Base-by-base conservation (phyloP, 306 rosid species). In the Acacia melanoxylon region DNA sequence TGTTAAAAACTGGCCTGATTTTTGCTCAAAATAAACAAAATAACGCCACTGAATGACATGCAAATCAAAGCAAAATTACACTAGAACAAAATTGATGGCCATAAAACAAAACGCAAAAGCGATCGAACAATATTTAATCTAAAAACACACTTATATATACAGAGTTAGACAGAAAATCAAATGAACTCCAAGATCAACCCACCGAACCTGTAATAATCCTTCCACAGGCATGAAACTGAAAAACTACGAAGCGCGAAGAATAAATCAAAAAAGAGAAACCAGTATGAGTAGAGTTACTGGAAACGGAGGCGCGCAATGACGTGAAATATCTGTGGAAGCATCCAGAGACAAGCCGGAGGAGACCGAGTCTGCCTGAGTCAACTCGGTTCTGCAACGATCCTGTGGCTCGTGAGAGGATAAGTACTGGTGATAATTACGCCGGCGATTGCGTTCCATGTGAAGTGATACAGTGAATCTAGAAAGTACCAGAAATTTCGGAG, bases 281-380 rank as follows among this genome's bases (percentile, higher is more conserved):
- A 15, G 76, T 7, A 46, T 44, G 25, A 72, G 16, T 16, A 49
- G 29, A 51, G 22, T 29, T 51, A 74, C 77, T 19, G 65, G 65
- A 84, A 76, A 54, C 61, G 86, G 89, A 59, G 52, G 15, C 1
- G 66, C 68, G 49, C 35, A 12, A 27, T 54, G 68, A 33, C 61
- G 78, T n/a, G 51, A 56, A 65, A 33, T 10, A 31, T 51, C 65
- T 17, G 40, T 20, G 45, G 4, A 31, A 11, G 24, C 9, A 48
- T 74, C 65, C 63, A 5, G 17, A 10, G 31, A 17, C 45, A 74
- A 4, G 46, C 31, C 19, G 65, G 77, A 29, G 46, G 77, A 74
- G 46, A 14, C 77, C 46, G 65, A 74, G 77, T 10, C 35, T 13
- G 46, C 33, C 29, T 15, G 65, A 74, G 65, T 51, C 77, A 31